Base-by-base conservation (phyloP, 2,329 filamentous ascomycete species). In the Ophiognomonia clavigignenti-juglandacearum region DNA sequence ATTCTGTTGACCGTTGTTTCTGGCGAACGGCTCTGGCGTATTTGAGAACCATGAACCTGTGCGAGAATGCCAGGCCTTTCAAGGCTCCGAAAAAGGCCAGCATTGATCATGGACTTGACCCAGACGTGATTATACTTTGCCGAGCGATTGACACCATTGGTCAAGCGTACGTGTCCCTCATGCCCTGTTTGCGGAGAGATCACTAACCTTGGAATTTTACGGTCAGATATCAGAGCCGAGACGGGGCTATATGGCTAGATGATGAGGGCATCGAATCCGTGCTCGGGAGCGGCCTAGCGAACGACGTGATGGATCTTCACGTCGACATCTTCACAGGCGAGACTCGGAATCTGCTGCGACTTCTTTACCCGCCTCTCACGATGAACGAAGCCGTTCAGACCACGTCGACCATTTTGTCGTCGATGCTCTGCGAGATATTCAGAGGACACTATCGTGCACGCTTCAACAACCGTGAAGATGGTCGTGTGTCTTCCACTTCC, bases 341-440 rank as follows among this genome's bases (percentile, higher is more conserved):
- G 19, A 45, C 35, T 6, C 24, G 43, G 3, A 39, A 29, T n/a
- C 20, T 45, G 8, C 10, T 45, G 3, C 43, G 43, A 20, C 43
- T 45, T 16, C 35, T 45, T 14, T 26, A 32, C 9, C 43, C 35
- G 6, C 16, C 24, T 18, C 16, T 41, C 63, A 59, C 8, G 10
- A 32, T 45, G 6, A 9, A 24, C 7, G 6, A 45, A 7, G 35
- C 43, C 13, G 20, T 39, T 5, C 26, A 32, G 24, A 39, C 24
- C 4, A 39, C 27, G 10, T 45, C 43, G 6, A 45, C 24, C 10
- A 8, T 39, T 6, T 31, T 45, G 16, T 45, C 35, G 11, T 19
- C 13, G 10, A 45, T 45, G 43, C 43, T 45, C 14, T 29, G 43
- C 18, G 43, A 45, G n/a, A 22, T 45, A 9, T 45, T 45, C 43